Evolutionary conservation across 2,329 filamentous ascomycete species (phyloP).

Genomic region (Fusarium marasasianum): DNA sequence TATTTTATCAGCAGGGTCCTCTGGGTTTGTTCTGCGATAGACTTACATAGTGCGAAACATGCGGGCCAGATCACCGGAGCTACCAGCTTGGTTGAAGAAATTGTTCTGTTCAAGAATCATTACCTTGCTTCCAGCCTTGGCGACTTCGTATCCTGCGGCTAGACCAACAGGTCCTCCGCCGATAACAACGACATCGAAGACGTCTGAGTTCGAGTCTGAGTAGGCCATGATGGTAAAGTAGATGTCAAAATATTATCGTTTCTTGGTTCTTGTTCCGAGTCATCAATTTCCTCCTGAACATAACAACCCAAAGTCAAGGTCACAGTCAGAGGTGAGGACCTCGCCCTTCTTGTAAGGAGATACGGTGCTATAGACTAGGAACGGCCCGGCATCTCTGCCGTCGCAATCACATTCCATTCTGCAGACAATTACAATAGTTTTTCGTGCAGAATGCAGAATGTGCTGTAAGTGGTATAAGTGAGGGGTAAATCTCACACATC

Average conservation of each 20-base stretch:
- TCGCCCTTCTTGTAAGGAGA: not conserved
- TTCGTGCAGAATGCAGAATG: not conserved
- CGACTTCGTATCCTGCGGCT: conserved; percentile 27
- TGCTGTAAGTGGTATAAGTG: not conserved
- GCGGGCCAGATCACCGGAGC: conserved; percentile 19
- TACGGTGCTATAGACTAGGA: not conserved
- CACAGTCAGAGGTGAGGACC: accelerated
- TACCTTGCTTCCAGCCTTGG: conserved; percentile 12
- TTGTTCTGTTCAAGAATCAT: conserved; percentile 28
- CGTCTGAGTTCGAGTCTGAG: not conserved
- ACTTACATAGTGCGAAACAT: conserved; percentile 27
- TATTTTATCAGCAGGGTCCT: not conserved
- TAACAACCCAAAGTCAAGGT: accelerated
- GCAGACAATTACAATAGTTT: not conserved
- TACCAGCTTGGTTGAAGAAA: conserved; percentile 23
- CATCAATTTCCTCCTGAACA: no score
- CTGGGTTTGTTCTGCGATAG: accelerated
- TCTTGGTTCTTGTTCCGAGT: no score
- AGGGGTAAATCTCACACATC: not conserved
- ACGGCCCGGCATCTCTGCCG: not conserved
- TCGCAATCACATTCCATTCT: not conserved
- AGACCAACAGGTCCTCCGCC: conserved; percentile 24
- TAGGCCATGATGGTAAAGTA: not conserved
- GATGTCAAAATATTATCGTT: no score
- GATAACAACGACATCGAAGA: conserved; percentile 15